A percentile compares a stretch with the other conserved stretches of the same genome.
These are phyloP conservation scores for Priceomyces fermenticarens DNA, from an alignment of 805 yeast genomes.

Conservation along the genomic window DNA sequence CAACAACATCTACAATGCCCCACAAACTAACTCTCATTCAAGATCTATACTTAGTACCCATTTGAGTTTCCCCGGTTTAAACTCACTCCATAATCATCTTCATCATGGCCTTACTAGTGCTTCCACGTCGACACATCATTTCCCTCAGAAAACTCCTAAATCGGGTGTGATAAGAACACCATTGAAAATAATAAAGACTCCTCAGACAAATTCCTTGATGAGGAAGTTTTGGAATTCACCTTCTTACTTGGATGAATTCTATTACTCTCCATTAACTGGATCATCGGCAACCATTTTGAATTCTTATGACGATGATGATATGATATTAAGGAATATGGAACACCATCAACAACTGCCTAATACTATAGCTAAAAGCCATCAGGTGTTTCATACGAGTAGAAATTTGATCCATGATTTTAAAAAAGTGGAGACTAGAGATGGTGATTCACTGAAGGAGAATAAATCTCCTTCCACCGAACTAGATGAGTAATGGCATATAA, in stretches of 20 bases:
- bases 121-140: constrained; percentile 6
- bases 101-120: constrained; percentile 6
- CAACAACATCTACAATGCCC: constrained; percentile 12
- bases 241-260: constrained; percentile 63
- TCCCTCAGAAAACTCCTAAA: constrained; percentile 34
- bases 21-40: constrained; percentile 4
- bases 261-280: constrained; percentile 41
- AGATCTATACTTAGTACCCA: constrained; percentile 2
- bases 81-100: constrained; percentile 1
- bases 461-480: constrained; percentile 9
- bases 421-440: constrained; percentile 10
- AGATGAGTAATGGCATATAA: constrained; percentile 3
- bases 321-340: constrained; percentile 41
- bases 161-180: constrained; percentile 31
- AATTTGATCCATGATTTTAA: constrained; percentile 19
- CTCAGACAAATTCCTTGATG: constrained; percentile 43
- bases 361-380: constrained; percentile 7
- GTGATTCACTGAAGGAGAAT: constrained; percentile 1
- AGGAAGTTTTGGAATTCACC: constrained; percentile 65
- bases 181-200: constrained; percentile 32
- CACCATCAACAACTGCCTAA: constrained; percentile 17
- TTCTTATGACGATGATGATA: constrained; percentile 45
- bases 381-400: constrained; percentile 12
- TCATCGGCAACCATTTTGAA: constrained; percentile 22
- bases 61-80: constrained; percentile 1